phyloP scores from a whole-genome alignment of 495 filamentous ascomycete species.

The Tuber umbilicatum region DNA sequence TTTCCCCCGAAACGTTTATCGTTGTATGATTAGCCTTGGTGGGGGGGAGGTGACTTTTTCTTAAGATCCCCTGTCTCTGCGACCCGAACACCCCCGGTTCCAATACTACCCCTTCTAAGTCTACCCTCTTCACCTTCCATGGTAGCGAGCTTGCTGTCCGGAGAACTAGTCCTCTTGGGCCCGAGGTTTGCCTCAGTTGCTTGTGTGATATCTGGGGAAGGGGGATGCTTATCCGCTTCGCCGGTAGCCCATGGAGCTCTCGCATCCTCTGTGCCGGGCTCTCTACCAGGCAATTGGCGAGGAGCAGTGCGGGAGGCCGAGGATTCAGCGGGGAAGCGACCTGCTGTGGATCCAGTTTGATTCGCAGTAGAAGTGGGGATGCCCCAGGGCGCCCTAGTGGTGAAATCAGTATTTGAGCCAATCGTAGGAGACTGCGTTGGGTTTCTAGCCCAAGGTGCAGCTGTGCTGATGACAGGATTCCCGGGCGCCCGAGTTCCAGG shows the following conservation, averaged over 20 bases:
- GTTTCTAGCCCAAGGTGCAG: slow-evolving; percentile 24
- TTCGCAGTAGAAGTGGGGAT: slow-evolving; percentile 8
- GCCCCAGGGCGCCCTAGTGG: slow-evolving; percentile 31
- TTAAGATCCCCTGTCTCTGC: slow-evolving; percentile 39
- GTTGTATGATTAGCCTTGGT: neutral
- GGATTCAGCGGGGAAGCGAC: neutral
- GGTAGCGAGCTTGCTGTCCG: slow-evolving; percentile 34
- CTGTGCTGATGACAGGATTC: slow-evolving; percentile 9
- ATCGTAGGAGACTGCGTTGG: slow-evolving; percentile 7
- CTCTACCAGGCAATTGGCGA: slow-evolving; percentile 11
- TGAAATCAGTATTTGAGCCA: slow-evolving; percentile 15
- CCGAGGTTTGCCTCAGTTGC: slow-evolving; percentile 36
- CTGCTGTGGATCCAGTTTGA: slow-evolving; percentile 11
- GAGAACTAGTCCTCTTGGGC: slow-evolving; percentile 34
- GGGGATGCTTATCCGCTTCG: slow-evolving; percentile 2
- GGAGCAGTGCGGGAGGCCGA: slow-evolving; percentile 18
- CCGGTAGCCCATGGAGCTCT: slow-evolving; percentile 27
- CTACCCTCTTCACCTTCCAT: slow-evolving; percentile 27
- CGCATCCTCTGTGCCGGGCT: slow-evolving; percentile 16
- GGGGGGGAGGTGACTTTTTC: slow-evolving; percentile 6
- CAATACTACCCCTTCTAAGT: slow-evolving; percentile 35
- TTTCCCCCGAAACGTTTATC: neutral
- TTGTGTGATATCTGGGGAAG: slow-evolving; percentile 25
- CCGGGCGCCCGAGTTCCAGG: slow-evolving; percentile 7
- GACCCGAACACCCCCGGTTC: slow-evolving; percentile 38